phyloP scores from a whole-genome alignment of 495 filamentous ascomycete genomes.

The Penicillium salamii region DNA sequence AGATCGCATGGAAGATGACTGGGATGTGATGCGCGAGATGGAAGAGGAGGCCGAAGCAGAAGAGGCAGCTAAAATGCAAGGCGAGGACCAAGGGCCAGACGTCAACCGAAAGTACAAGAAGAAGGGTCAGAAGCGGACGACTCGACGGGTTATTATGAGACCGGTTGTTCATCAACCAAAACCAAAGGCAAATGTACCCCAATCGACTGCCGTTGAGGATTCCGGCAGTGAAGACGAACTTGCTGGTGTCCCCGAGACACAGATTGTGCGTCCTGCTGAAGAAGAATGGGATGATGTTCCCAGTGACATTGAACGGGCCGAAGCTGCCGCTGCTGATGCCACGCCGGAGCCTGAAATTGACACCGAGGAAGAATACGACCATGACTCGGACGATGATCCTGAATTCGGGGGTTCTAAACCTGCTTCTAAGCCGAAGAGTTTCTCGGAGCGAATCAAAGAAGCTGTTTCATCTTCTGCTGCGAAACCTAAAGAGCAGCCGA shows the following conservation, averaged over 20 bases:
- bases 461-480: slow-evolving; percentile 28
- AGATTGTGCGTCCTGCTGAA: slow-evolving; percentile 14
- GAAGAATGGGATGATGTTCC: slow-evolving; percentile 5
- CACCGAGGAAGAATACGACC: slow-evolving; percentile 23
- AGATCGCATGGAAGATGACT: slow-evolving; percentile 71
- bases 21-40: slow-evolving; percentile 78
- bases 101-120: slow-evolving; percentile 76
- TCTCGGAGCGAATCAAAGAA: slow-evolving; percentile 46
- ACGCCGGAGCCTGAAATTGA: slow-evolving; percentile 34
- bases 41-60: slow-evolving; percentile 53
- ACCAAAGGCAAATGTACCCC: slow-evolving; percentile 20
- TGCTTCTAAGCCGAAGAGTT: slow-evolving; percentile 30
- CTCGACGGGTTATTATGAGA: slow-evolving; percentile 72
- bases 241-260: slow-evolving; percentile 32
- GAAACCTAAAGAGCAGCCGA: slow-evolving; percentile 29
- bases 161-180: slow-evolving; percentile 44
- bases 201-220: slow-evolving; percentile 23
- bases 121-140: slow-evolving; percentile 87
- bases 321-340: slow-evolving; percentile 28
- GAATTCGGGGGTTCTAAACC: slow-evolving; percentile 31
- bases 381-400: slow-evolving; percentile 25
- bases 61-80: slow-evolving; percentile 39
- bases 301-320: slow-evolving; percentile 18
- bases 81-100: slow-evolving; percentile 59
- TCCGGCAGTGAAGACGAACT: slow-evolving; percentile 31